Evolutionary conservation across 2,329 filamentous ascomycete genomes (phyloP).

Genomic region (Epichloe hybrida): DNA sequence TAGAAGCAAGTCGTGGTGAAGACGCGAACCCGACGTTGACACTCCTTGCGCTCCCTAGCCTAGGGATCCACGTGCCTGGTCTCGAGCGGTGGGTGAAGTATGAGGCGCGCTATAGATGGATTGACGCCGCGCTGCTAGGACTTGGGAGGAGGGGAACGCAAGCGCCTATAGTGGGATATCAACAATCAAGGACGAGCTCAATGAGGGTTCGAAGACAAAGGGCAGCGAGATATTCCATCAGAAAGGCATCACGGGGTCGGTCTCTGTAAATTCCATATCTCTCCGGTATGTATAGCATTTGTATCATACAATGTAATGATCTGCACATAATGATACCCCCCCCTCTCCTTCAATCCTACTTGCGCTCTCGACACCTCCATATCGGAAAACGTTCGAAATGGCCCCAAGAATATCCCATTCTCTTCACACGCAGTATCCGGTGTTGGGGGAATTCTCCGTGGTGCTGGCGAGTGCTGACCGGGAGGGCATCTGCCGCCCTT

Average conservation of each 20-base stretch:
- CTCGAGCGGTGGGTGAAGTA: slow-evolving; percentile 35
- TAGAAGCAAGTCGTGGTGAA: slow-evolving; percentile 14
- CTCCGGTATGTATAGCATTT: background rate
- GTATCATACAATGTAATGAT: background rate
- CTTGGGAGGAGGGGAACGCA: slow-evolving; percentile 5
- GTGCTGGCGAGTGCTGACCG: background rate
- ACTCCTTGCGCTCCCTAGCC: slow-evolving; percentile 39
- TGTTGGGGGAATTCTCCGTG: background rate
- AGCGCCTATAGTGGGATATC: background rate
- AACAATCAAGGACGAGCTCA: background rate
- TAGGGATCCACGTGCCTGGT: slow-evolving; percentile 33
- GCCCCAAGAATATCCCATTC: background rate
- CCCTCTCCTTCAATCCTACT: too few relatives aligned
- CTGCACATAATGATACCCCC: background rate
- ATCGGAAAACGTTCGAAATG: background rate
- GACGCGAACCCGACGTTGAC: slow-evolving; percentile 17
- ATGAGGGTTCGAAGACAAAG: background rate
- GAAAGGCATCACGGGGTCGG: background rate
- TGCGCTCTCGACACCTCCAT: too few relatives aligned
- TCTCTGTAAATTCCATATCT: background rate
- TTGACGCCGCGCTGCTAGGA: slow-evolving; percentile 28
- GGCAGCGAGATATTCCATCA: background rate
- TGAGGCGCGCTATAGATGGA: slow-evolving; percentile 36
- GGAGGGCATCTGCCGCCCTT: background rate
- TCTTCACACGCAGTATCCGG: background rate